Base-by-base conservation (phyloP, 768 basidiomycete genomes). In the Tephrocybe sp. region DNA sequence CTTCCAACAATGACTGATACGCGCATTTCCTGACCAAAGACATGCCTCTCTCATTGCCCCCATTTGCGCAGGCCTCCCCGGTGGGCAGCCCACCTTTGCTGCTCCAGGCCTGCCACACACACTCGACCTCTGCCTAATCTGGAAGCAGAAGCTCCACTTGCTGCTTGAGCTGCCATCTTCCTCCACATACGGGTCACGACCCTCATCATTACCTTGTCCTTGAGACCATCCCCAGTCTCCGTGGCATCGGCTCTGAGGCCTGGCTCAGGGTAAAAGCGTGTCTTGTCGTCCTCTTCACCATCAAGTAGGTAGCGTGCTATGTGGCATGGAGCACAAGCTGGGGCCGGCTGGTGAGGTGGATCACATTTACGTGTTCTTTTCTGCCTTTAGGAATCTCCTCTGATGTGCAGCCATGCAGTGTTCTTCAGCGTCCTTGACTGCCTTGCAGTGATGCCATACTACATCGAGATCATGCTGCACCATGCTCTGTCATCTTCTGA, bases 201-300 rank as follows among this genome's bases (percentile, higher is more conserved):
- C 11, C 74, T 90, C 36, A 93, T 95, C 55, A 63, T 90, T 2
- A 66, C 86, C 55, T 88, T 86, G 75, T 90, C 3, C 70, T 92
- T 20, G 90, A 92, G 66, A 92, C 90, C 0, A 83, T 92, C 1
- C 90, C 88, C 0, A 77, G 81, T 1, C 84, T 91, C 56, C 88
- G 88, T 62, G 77, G 79, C 9, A 81, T 85, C 2, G 79, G 84
- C 2, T 81, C 79, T 12, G 73, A 83, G 32, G 73, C 87, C 6
- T 92, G 93, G 83, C 95, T 96, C 55, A 93, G 93, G 1, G 64
- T 93, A 18, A 93, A 95, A 70, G 93, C 92, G n/a, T 84, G 79
- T 45, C 68, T 95, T 8, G 93, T 95, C 23, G 82, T 85, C 42
- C 65, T 94, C 2, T 96, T 95, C 66, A 94, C 93, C 0, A 75